Percentiles rank a stretch among this genome's conserved stretches.
phyloP scores from a whole-genome alignment of 345 rosid genomes.

The Pistacia vera region DNA sequence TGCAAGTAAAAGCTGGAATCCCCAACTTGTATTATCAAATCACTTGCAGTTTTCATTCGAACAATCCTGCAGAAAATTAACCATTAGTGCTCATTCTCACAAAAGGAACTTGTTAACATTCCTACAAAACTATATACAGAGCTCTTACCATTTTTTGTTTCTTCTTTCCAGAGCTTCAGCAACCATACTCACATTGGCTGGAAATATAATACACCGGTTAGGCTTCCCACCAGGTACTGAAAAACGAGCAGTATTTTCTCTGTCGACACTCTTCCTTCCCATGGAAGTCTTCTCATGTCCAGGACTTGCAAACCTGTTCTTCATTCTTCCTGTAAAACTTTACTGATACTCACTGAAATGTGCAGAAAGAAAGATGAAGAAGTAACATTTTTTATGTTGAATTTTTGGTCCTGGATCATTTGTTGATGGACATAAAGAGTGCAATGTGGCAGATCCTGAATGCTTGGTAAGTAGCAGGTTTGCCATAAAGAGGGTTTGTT shows the following conservation, averaged over 20 bases:
- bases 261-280: slow-evolving; percentile 18
- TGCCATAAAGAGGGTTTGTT: slow-evolving; percentile 35
- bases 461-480: slow-evolving; percentile 11
- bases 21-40: slow-evolving; percentile 51
- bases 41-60: slow-evolving; percentile 35
- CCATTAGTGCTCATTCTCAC: neutral
- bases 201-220: slow-evolving; percentile 37
- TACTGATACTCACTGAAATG: neutral
- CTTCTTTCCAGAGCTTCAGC: slow-evolving; percentile 46
- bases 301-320: slow-evolving; percentile 12
- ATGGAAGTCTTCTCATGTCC: slow-evolving; percentile 5
- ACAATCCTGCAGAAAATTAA: slow-evolving; percentile 41
- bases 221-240: slow-evolving; percentile 24
- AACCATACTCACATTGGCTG: slow-evolving; percentile 25
- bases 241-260: slow-evolving; percentile 14
- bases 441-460: neutral
- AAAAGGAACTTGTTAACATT: neutral
- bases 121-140: neutral
- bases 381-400: neutral
- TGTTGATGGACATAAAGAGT: neutral
- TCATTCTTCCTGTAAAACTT: slow-evolving; percentile 22
- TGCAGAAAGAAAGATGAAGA: neutral
- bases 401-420: neutral
- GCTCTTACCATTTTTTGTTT: slow-evolving; percentile 39
- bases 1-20: slow-evolving; percentile 56